These are phyloP conservation scores for Lichenothelia convexa DNA, from an alignment of 495 filamentous ascomycete species.

Conservation along the genomic window DNA sequence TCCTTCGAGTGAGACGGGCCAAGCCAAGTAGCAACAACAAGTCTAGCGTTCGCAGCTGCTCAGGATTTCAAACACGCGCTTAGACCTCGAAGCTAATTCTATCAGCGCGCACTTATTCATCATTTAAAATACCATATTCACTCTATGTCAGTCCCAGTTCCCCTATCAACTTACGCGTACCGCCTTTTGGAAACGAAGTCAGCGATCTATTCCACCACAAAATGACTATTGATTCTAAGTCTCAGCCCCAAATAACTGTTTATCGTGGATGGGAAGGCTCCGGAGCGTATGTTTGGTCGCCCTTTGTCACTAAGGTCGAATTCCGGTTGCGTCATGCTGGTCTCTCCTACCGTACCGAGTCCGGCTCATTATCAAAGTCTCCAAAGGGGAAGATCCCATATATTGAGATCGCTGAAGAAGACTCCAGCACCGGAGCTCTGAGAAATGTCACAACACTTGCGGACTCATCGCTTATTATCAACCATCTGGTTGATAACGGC, in stretches of 20 bases:
- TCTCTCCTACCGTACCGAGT: conserved; percentile 26
- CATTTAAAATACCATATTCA: too few relatives aligned
- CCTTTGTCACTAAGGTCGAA: conserved; percentile 49
- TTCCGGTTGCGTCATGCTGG: conserved; percentile 37
- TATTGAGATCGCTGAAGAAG: conserved; percentile 14
- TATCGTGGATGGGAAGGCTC: conserved; percentile 32
- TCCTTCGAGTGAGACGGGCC: too few relatives aligned
- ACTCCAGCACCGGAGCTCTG: conserved; percentile 2
- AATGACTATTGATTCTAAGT: not conserved
- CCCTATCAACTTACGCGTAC: too few relatives aligned
- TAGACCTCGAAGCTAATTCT: too few relatives aligned
- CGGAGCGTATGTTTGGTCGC: conserved; percentile 37
- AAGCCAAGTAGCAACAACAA: too few relatives aligned
- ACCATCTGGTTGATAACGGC: conserved; percentile 23
- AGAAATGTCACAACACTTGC: conserved; percentile 10
- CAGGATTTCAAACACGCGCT: too few relatives aligned
- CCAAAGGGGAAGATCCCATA: conserved; percentile 47
- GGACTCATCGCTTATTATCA: conserved; percentile 39
- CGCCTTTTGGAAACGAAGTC: too few relatives aligned
- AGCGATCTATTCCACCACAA: too few relatives aligned
- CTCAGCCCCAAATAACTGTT: conserved; percentile 21
- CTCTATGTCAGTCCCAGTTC: too few relatives aligned
- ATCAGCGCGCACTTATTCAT: too few relatives aligned
- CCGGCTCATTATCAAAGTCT: conserved; percentile 24
- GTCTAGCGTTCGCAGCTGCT: too few relatives aligned